A percentile compares a stretch with the other conserved stretches of the same genome.
Evolutionary conservation across 2,329 filamentous ascomycete species (phyloP).

Genomic region (Diaporthe batatas): DNA sequence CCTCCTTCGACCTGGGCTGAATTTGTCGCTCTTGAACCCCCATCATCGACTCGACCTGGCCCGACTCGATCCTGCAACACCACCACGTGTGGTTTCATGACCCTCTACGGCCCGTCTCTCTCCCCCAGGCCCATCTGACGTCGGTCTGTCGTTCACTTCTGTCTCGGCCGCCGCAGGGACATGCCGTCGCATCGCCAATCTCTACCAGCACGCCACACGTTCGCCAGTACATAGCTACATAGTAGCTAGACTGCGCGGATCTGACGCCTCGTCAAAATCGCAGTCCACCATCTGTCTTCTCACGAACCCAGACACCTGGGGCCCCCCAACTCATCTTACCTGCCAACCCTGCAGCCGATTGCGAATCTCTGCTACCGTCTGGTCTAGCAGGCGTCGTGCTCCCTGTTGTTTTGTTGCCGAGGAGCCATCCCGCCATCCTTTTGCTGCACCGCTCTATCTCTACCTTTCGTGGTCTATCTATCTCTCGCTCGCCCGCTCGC

Average conservation of each 20-base stretch:
- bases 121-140: slow-evolving; percentile 8
- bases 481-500: background rate
- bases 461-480: background rate
- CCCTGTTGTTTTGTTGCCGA: background rate
- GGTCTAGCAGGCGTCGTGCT: slow-evolving; percentile 4
- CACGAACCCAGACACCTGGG: slow-evolving; percentile 16
- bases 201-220: slow-evolving; percentile 23
- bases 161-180: slow-evolving; percentile 34
- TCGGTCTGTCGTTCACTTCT: slow-evolving; percentile 24
- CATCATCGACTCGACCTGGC: slow-evolving; percentile 1
- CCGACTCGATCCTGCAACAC: slow-evolving; percentile 4
- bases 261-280: slow-evolving; percentile 6
- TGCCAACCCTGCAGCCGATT: background rate
- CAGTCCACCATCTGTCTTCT: slow-evolving; percentile 5
- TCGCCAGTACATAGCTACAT: slow-evolving; percentile 12
- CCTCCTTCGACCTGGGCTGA: slow-evolving; percentile 16
- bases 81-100: slow-evolving; percentile 31
- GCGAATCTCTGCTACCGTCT: slow-evolving; percentile 15
- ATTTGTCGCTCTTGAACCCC: slow-evolving; percentile 1
- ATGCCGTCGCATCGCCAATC: slow-evolving; percentile 38
- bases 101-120: slow-evolving; percentile 15
- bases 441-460: background rate
- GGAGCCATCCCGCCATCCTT: background rate
- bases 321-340: background rate
- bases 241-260: slow-evolving; percentile 17